Percentiles rank a stretch among this genome's conserved stretches.
Conservation (phyloP, 345 rosid species). For the Dipteronia sinensis region DNA sequence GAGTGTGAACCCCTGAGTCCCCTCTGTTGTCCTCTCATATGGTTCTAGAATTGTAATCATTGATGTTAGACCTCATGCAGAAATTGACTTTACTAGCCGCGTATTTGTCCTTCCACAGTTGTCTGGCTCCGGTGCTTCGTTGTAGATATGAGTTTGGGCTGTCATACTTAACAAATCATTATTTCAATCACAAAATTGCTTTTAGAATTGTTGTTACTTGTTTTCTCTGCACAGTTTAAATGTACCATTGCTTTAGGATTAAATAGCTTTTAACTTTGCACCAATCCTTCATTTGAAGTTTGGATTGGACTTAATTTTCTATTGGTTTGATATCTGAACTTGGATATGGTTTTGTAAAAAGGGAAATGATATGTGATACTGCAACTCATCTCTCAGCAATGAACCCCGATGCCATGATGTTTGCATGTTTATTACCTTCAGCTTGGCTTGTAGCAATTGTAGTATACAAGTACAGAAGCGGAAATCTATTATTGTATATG, state of each 20-base stretch:
- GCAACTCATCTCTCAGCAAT: neutral
- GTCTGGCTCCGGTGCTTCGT: neutral
- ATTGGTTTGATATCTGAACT: too few species aligned
- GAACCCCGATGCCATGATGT: neutral
- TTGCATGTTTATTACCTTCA: neutral
- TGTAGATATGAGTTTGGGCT: conserved; percentile 31
- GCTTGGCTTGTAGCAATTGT: neutral
- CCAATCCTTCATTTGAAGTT: neutral
- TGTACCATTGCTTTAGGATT: neutral
- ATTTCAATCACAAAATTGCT: conserved; percentile 7
- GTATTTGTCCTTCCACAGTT: neutral
- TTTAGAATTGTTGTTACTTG: neutral
- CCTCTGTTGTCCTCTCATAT: neutral
- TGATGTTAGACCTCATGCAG: conserved; percentile 14
- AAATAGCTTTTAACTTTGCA: too few species aligned
- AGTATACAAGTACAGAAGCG: neutral
- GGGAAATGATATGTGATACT: too few species aligned
- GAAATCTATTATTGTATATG: neutral
- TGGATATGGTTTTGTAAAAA: too few species aligned
- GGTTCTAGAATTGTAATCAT: conserved; percentile 15
- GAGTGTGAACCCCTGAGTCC: neutral
- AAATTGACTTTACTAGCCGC: neutral
- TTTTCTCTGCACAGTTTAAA: neutral
- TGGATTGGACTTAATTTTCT: neutral
- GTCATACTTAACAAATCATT: conserved; percentile 8